phyloP scores from a whole-genome alignment of 202 grass and related monocot genomes.

The Musa balbisiana region DNA sequence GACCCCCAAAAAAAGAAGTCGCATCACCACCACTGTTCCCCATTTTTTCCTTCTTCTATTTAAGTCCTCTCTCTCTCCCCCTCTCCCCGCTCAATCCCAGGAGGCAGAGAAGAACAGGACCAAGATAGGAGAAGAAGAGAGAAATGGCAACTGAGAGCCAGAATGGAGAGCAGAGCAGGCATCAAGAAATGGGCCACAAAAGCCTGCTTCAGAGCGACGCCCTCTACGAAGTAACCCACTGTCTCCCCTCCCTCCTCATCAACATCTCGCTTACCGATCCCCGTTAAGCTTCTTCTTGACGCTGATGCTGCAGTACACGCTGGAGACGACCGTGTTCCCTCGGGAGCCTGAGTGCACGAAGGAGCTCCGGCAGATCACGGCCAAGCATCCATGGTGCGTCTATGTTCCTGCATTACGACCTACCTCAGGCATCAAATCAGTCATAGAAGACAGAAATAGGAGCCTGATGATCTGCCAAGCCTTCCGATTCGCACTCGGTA shows the following conservation, averaged over 20 bases:
- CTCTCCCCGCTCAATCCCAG: background rate
- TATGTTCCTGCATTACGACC: too few relatives aligned
- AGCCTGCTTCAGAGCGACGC: background rate
- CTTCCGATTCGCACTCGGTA: too few relatives aligned
- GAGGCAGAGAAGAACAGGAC: too few relatives aligned
- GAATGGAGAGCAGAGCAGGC: background rate
- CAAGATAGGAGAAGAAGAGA: background rate
- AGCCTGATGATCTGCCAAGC: too few relatives aligned
- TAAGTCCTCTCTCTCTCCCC: background rate
- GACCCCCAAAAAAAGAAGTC: too few relatives aligned
- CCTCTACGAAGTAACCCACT: background rate
- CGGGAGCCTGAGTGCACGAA: slow-evolving; percentile 1
- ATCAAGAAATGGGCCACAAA: background rate
- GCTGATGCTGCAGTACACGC: background rate
- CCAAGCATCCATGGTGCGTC: background rate
- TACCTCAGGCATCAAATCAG: too few relatives aligned
- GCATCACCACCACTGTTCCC: background rate
- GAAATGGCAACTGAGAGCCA: background rate
- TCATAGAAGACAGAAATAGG: too few relatives aligned
- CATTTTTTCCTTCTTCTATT: background rate
- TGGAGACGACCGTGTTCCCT: slow-evolving; percentile 5
- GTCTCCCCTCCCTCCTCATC: background rate
- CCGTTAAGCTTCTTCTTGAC: background rate
- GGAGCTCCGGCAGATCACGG: slow-evolving; percentile 8
- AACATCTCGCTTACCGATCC: background rate